Evolutionary conservation across 2,329 filamentous ascomycete genomes (phyloP).

Genomic region (Mycosphaerelloides madeirae): DNA sequence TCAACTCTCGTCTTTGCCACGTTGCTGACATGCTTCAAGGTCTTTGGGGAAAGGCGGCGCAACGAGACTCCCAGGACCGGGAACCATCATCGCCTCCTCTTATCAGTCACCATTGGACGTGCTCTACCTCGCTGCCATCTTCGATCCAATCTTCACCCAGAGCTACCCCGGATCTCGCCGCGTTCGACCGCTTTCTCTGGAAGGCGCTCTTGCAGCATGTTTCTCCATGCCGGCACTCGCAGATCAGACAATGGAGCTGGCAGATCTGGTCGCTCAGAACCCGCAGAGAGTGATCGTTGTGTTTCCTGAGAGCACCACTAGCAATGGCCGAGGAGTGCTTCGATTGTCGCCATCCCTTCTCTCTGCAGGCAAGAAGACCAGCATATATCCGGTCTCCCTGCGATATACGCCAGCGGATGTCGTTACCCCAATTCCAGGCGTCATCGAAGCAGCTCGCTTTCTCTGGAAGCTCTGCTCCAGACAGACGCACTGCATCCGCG

Average conservation of each 20-base stretch:
- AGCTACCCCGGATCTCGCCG: constrained; percentile 64
- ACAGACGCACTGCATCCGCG: constrained; percentile 83
- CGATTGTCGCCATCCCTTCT: constrained; percentile 75
- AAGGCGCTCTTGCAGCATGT: constrained; percentile 65
- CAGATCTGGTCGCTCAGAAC: constrained; percentile 57
- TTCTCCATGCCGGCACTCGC: constrained; percentile 21
- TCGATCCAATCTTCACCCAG: constrained; percentile 89
- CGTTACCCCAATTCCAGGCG: constrained; percentile 78
- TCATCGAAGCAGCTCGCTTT: constrained; percentile 59
- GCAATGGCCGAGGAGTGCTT: constrained; percentile 85
- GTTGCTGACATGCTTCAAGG: constrained; percentile 32
- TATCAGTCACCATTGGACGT: constrained; percentile 92
- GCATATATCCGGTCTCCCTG: constrained; percentile 86
- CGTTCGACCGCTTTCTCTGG: constrained; percentile 71
- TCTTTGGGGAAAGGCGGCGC: constrained; percentile 69
- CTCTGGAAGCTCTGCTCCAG: constrained; percentile 81
- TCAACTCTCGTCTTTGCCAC: not conserved
- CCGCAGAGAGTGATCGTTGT: constrained; percentile 74
- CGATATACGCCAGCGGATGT: constrained; percentile 86
- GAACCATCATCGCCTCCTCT: constrained; percentile 80
- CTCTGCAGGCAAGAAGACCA: constrained; percentile 59
- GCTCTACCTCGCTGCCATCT: constrained; percentile 89
- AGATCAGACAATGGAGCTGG: constrained; percentile 31
- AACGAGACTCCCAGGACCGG: constrained; percentile 62
- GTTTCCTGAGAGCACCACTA: constrained; percentile 91